phyloP scores from a whole-genome alignment of 305 asterid genomes.

The Fraxinus ornus region DNA sequence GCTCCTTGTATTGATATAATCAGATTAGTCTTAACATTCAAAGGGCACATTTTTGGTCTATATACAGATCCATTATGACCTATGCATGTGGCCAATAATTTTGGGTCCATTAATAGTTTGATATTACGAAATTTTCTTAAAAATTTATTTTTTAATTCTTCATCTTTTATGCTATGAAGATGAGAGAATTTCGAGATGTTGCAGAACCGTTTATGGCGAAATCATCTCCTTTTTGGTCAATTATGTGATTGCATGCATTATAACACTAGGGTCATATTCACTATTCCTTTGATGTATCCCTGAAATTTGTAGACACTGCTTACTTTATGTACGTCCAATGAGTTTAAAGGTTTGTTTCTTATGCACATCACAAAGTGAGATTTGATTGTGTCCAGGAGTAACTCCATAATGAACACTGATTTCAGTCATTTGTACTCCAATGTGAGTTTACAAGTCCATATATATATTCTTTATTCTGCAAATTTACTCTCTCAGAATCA shows the following conservation, averaged over 20 bases:
- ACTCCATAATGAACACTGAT: neutral
- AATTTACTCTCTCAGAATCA: neutral
- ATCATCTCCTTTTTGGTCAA: neutral
- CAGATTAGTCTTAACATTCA: neutral
- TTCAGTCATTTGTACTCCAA: neutral
- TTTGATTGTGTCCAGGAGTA: neutral
- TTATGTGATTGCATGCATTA: neutral
- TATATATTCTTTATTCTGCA: neutral
- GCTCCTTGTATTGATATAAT: conserved; percentile 16
- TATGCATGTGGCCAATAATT: neutral
- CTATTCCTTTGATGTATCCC: neutral
- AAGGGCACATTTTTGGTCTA: neutral
- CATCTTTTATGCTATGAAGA: neutral
- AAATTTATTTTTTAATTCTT: neutral
- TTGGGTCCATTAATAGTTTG: neutral
- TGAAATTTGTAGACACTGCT: neutral
- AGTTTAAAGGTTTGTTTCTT: neutral
- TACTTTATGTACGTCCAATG: neutral
- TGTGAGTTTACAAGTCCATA: neutral
- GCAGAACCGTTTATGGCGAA: neutral
- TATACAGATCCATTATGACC: neutral
- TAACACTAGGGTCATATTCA: neutral
- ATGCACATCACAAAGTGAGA: neutral
- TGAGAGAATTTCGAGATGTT: neutral
- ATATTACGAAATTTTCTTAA: neutral